Percentiles rank a stretch among this genome's conserved stretches.
phyloP scores from a whole-genome alignment of 768 basidiomycete species.

The Tephrocybe sp. region DNA sequence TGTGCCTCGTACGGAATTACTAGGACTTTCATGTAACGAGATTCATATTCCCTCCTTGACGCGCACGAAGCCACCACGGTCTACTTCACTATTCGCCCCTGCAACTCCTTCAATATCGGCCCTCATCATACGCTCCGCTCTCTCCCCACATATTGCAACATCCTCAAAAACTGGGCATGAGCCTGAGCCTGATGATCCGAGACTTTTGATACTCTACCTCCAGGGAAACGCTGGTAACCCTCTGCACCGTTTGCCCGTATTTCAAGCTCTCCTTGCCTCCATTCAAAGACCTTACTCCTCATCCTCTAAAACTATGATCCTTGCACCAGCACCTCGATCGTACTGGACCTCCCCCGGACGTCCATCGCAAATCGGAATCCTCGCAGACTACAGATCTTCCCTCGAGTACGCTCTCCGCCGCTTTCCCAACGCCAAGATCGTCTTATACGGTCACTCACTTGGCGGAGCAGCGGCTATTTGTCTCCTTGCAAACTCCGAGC shows the following conservation, averaged over 20 bases:
- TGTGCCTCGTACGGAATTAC: constrained; percentile 12
- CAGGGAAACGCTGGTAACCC: constrained; percentile 49
- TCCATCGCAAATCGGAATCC: constrained; percentile 37
- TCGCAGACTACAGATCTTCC: constrained; percentile 36
- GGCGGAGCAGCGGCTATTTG: constrained; percentile 43
- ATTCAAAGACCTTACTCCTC: too few relatives aligned
- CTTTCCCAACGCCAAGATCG: constrained; percentile 31
- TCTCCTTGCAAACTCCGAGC: constrained; percentile 28
- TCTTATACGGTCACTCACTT: constrained; percentile 48
- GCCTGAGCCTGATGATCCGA: not conserved
- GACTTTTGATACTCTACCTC: constrained; percentile 21
- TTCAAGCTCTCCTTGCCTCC: constrained; percentile 22
- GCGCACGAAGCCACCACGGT: not conserved
- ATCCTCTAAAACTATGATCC: not conserved
- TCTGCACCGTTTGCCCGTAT: constrained; percentile 38
- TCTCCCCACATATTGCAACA: not conserved
- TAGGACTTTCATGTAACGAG: constrained; percentile 18
- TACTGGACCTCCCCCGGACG: constrained; percentile 42
- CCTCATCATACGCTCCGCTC: not conserved
- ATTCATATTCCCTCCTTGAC: constrained; percentile 7
- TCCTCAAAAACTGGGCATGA: too few relatives aligned
- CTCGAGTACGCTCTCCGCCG: constrained; percentile 28
- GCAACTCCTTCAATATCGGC: too few relatives aligned
- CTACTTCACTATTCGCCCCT: too few relatives aligned
- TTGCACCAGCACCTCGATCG: constrained; percentile 38